Evolutionary conservation across 352 stramenopile genomes (phyloP).

Genomic region (Elongisporangium senticosum): DNA sequence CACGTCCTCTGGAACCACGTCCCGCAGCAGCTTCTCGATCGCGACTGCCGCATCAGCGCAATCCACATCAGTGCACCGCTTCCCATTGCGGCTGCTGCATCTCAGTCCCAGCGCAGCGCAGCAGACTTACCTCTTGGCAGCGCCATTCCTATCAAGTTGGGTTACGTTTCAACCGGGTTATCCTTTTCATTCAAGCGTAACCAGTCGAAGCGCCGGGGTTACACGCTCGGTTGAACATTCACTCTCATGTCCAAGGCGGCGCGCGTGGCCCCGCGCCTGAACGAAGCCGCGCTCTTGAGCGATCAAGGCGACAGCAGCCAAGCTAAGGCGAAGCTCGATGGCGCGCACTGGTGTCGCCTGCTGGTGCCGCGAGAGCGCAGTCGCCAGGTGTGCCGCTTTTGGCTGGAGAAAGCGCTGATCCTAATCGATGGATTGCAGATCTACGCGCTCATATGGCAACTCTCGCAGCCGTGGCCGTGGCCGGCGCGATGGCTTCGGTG

Average conservation of each 20-base stretch:
- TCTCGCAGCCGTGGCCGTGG: conserved; percentile 77
- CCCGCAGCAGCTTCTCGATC: conserved; percentile 29
- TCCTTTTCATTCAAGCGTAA: too few relatives aligned
- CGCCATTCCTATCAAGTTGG: too few relatives aligned
- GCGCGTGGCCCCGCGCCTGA: too few relatives aligned
- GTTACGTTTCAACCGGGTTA: too few relatives aligned
- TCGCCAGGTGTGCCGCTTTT: conserved; percentile 40
- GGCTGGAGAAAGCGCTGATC: conserved; percentile 50
- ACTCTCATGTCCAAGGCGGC: too few relatives aligned
- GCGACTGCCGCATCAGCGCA: too few relatives aligned
- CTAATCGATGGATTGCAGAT: conserved; percentile 46
- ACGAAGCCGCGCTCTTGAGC: not conserved
- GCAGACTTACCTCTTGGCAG: too few relatives aligned
- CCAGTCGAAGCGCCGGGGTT: too few relatives aligned
- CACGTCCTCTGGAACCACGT: conserved; percentile 49
- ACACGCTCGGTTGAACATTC: too few relatives aligned
- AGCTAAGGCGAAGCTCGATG: not conserved
- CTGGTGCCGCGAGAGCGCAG: not conserved
- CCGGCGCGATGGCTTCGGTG: conserved; percentile 41
- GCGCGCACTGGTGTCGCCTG: not conserved
- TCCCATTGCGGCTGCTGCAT: too few relatives aligned
- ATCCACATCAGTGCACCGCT: too few relatives aligned
- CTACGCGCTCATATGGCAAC: conserved; percentile 68
- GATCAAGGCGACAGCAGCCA: not conserved
- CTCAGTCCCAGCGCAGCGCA: too few relatives aligned